Base-by-base conservation (phyloP, 805 yeast genomes). In the Pichia heedii region DNA sequence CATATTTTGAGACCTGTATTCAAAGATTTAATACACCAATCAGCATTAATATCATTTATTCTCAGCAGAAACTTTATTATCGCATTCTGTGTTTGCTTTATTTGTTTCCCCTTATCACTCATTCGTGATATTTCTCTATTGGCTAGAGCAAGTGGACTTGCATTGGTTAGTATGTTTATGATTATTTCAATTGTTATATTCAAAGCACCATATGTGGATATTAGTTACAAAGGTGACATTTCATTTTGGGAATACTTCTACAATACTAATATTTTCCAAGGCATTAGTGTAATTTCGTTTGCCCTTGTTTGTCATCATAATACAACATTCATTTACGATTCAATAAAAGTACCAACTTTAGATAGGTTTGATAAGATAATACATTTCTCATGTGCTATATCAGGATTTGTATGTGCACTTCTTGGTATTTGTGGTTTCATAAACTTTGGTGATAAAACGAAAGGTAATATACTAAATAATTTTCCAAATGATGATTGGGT, bases 301-400 rank as follows among this genome's bases (percentile, higher is more conserved):
- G 97, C 97, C 2, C 72, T 90, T 51, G 97, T 89, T 4, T 89
- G 97, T 57, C 97, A 89, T 57, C 97, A 89, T 61, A 89, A 89
- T 59, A 87, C 97, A 0, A 77, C 90, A 24, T 83, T 89, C 55
- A 90, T 89, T 36, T 89, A 81, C 66, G 86, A 85, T 57, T 86
- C 96, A 0, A 71, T 90, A 56, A 74, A 73, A 50, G 75, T 74
- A 19, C 90, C 95, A 6, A 79, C 95, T 4, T 57, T 87, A 51
- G 80, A 78, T 49, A 70, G 89, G 48, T 89, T 89, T 57, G 72
- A 84, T 36, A 69, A 65, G 34, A 73, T 89, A 22, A 88, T 96
- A 1, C 97, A 90, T 59, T 73, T 84, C 50, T 83, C 94, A 11
- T 86, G 95, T 42, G 70, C 76, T 8, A 76, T 89, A 0, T 84